phyloP scores from a whole-genome alignment of 257 asterid genomes.

The Ilex asprella region DNA sequence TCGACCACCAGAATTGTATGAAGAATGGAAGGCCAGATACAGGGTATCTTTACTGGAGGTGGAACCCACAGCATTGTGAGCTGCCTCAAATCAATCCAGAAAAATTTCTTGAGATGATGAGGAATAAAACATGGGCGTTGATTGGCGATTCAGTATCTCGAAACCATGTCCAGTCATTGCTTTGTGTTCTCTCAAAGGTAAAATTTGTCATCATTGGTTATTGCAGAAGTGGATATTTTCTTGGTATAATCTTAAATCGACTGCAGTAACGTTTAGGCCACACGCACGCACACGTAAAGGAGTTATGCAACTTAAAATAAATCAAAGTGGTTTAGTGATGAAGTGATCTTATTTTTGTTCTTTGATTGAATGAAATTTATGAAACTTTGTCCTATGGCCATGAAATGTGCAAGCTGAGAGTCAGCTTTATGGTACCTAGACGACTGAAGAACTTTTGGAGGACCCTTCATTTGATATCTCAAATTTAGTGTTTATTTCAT shows the following conservation, averaged over 20 bases:
- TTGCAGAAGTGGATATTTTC: not conserved
- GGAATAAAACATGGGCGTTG: slow-evolving; percentile 59
- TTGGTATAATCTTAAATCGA: not conserved
- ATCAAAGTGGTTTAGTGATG: not conserved
- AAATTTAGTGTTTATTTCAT: no score
- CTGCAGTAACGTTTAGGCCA: not conserved
- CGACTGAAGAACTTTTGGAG: no score
- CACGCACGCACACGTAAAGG: not conserved
- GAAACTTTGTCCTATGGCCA: no score
- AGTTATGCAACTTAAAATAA: no score
- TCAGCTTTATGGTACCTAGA: no score
- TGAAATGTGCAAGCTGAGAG: no score
- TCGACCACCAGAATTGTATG: slow-evolving; percentile 61
- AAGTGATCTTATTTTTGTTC: no score
- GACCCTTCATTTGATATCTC: no score
- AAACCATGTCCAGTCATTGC: slow-evolving; percentile 72
- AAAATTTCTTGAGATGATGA: slow-evolving; percentile 59
- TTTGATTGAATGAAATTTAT: no score
- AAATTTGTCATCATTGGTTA: not conserved
- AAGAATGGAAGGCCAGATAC: slow-evolving; percentile 68
- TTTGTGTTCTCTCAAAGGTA: slow-evolving; percentile 72
- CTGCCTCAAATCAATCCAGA: slow-evolving; percentile 38
- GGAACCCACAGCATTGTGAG: slow-evolving; percentile 69
- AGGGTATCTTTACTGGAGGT: slow-evolving; percentile 71
- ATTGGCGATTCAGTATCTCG: slow-evolving; percentile 80